phyloP scores from a whole-genome alignment of 805 yeast species.

The Schwanniomyces vanrijiae region DNA sequence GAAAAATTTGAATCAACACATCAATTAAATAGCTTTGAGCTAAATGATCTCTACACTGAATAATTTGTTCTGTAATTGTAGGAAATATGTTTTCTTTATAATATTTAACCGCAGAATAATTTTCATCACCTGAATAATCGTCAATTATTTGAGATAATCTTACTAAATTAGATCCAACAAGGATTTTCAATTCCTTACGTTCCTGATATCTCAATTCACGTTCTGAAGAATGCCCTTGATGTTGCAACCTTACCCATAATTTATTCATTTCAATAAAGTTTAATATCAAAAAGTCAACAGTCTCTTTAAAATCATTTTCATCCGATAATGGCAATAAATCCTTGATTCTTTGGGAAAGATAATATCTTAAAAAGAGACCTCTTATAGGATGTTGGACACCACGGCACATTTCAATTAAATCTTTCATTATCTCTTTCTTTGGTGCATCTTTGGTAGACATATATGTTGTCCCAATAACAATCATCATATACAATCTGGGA shows the following conservation, averaged over 20 bases:
- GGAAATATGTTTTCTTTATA: conserved; percentile 66
- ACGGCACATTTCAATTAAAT: conserved; percentile 96
- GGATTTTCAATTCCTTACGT: conserved; percentile 82
- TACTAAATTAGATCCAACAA: conserved; percentile 91
- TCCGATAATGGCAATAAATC: conserved; percentile 51
- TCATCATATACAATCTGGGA: conserved; percentile 91
- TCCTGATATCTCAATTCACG: conserved; percentile 71
- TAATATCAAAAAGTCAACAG: conserved; percentile 75
- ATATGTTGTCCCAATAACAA: conserved; percentile 90
- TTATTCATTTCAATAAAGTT: conserved; percentile 98
- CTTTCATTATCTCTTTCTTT: conserved; percentile 81
- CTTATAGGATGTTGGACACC: conserved; percentile 96
- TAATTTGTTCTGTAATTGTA: conserved; percentile 79
- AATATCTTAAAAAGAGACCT: conserved; percentile 88
- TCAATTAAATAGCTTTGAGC: conserved; percentile 93
- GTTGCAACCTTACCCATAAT: conserved; percentile 94
- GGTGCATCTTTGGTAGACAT: conserved; percentile 80
- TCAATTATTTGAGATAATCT: conserved; percentile 83
- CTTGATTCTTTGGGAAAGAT: conserved; percentile 80
- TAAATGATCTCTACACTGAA: conserved; percentile 86
- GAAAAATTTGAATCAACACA: conserved; percentile 90
- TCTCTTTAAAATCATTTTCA: conserved; percentile 52
- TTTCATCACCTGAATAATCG: conserved; percentile 52
- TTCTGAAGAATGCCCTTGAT: conserved; percentile 90
- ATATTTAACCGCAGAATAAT: conserved; percentile 28